These are phyloP conservation scores for Pyricularia pennisetigena DNA, from an alignment of 2,329 filamentous ascomycete species.

Conservation along the genomic window DNA sequence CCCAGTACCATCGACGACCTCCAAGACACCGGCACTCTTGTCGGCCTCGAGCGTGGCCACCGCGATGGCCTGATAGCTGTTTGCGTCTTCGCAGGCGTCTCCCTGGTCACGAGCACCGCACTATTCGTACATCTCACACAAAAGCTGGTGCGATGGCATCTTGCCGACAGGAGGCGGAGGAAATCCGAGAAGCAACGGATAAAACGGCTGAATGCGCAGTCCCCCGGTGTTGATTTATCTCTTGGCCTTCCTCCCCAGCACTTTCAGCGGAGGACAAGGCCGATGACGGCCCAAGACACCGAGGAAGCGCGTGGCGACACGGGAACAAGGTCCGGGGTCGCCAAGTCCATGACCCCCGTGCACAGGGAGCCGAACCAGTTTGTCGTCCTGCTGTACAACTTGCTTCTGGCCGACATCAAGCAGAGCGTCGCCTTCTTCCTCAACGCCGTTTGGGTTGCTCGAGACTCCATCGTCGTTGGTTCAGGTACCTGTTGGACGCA, in stretches of 20 bases:
- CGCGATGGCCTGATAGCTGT: conserved; percentile 15
- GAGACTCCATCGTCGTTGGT: conserved; percentile 36
- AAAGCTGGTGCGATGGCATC: conserved; percentile 19
- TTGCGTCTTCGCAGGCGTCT: conserved; percentile 15
- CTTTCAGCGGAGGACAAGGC: conserved; percentile 7
- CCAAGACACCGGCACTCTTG: conserved; percentile 11
- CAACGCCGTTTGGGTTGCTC: conserved; percentile 38
- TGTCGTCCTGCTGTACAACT: conserved; percentile 48
- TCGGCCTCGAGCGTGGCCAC: conserved; percentile 12
- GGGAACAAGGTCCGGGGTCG: conserved; percentile 4
- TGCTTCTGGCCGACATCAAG: conserved; percentile 47
- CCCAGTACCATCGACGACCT: background rate
- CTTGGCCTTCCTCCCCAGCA: conserved; percentile 17
- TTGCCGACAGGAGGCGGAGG: conserved; percentile 7
- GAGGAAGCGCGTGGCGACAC: background rate
- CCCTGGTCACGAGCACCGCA: conserved; percentile 13
- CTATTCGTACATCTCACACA: conserved; percentile 17
- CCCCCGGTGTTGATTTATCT: conserved; percentile 14
- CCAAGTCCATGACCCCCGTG: conserved; percentile 2
- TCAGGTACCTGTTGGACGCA: conserved; percentile 40
- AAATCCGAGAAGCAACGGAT: conserved; percentile 7
- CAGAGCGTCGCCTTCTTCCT: conserved; percentile 46
- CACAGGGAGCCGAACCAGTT: conserved; percentile 37
- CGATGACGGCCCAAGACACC: background rate
- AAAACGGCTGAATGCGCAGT: background rate